Evolutionary conservation across 495 filamentous ascomycete genomes (phyloP), one percentile per base, ranked within the genome.

Genomic region (Neurospora sp.): DNA sequence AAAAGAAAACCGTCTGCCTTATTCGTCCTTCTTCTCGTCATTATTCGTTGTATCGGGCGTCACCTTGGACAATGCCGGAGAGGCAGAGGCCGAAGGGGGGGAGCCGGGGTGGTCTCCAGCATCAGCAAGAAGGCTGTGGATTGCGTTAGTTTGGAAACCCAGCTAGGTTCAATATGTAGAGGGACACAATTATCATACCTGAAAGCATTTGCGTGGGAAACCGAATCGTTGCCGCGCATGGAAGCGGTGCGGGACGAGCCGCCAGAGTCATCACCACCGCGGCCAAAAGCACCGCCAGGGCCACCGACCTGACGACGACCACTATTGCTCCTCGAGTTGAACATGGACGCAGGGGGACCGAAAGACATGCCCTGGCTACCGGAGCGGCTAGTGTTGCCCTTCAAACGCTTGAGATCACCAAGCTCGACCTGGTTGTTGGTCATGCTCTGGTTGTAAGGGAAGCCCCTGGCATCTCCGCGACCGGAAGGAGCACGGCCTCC

Each of bases 191-290:
- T 85, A 66, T 66, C 54, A 37, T 86, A 97, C 96, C 93, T 94
- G 86, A 96, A 99, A 76, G 93, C 90, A 84, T 98, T 99, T 71
- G 88, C 86, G 73, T 91, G 90, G 42, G 91, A 88, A 44, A 90
- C 85, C 69, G 91, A 82, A 89, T 87, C 76, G 89, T 71, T 86
- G 76, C 91, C 89, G 80, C 90, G 91, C 73, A 86, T 90, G 83
- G 94, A 91, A 77, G 91, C 92, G 74, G 92, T 96, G 76, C 96
- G 91, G 72, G 95, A 97, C 72, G 93, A 94, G 70, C 91, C 88
- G 40, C 81, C 82, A 16, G 84, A 87, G 78, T 96, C 95, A 74
- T 97, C 93, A 69, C 89, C 90, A 60, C 88, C 87, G 76, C 90
- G 88, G 77, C 87, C 88, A 73, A 93, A 83, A 77, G 90, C 88